A percentile compares a stretch with the other conserved stretches of the same genome.
Evolutionary conservation across 2,329 filamentous ascomycete species (phyloP).

Genomic region (Penicillium sp.): DNA sequence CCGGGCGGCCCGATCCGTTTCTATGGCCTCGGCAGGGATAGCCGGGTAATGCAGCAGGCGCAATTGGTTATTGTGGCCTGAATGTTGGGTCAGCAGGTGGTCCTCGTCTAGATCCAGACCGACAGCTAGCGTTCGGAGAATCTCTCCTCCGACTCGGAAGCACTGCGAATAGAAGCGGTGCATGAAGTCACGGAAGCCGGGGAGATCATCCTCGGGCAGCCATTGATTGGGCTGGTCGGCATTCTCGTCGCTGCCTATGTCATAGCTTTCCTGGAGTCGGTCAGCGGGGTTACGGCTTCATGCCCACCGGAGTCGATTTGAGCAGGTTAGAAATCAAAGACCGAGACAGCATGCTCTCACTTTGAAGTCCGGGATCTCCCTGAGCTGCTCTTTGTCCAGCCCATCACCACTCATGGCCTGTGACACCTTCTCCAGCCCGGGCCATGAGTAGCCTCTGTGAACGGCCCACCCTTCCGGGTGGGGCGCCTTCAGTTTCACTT

Average conservation of each 20-base stretch:
- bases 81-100: conserved; percentile 53
- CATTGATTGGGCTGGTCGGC: conserved; percentile 53
- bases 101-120: conserved; percentile 51
- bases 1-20: conserved; percentile 47
- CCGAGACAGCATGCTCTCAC: conserved; percentile 32
- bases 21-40: conserved; percentile 47
- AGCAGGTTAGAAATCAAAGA: background rate
- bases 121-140: conserved; percentile 50
- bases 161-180: conserved; percentile 54
- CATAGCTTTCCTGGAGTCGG: conserved; percentile 51
- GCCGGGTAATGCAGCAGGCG: conserved; percentile 62
- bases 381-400: conserved; percentile 40
- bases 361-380: conserved; percentile 55
- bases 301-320: too few species aligned
- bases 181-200: conserved; percentile 53
- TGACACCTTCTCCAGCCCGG: conserved; percentile 57
- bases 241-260: conserved; percentile 53
- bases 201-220: conserved; percentile 49
- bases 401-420: conserved; percentile 47
- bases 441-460: conserved; percentile 60
- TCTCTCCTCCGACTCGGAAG: conserved; percentile 44
- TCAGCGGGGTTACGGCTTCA: conserved; percentile 1
- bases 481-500: conserved; percentile 53
- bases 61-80: conserved; percentile 60
- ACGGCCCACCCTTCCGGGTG: conserved; percentile 53